Conservation (phyloP, 352 stramenopile genomes). For the Globisporangium okanoganense region DNA sequence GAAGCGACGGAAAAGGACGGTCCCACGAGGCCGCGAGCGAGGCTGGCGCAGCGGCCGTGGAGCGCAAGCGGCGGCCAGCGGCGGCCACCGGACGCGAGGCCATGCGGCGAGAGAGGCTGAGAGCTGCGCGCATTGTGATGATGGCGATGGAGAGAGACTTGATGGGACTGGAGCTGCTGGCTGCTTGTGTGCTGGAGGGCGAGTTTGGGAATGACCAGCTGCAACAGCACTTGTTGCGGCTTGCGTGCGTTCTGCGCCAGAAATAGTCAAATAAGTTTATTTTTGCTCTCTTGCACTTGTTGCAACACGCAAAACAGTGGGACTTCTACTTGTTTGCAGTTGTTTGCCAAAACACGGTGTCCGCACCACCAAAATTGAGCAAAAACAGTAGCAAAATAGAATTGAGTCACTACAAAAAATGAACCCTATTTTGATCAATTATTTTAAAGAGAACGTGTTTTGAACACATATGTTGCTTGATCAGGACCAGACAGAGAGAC, state of each 20-base stretch:
- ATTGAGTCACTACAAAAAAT: neutral
- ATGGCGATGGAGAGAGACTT: neutral
- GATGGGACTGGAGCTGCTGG: neutral
- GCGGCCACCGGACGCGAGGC: conserved; percentile 1
- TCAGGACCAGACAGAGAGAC: conserved; percentile 10
- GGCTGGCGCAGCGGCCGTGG: conserved; percentile 43
- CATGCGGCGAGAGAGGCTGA: conserved; percentile 26
- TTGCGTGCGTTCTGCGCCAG: neutral
- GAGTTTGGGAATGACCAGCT: conserved; percentile 16
- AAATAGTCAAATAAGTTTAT: neutral
- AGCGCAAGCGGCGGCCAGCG: conserved; percentile 14
- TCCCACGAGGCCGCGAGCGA: conserved; percentile 72
- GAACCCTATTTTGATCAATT: neutral
- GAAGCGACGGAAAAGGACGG: conserved; percentile 70
- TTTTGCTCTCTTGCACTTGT: conserved; percentile 1
- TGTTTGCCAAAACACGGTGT: conserved; percentile 13
- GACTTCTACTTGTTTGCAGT: neutral
- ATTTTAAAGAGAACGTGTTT: neutral
- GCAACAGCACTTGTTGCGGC: neutral
- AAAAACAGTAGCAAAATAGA: conserved; percentile 3
- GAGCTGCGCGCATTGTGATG: conserved; percentile 29
- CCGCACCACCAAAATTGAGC: conserved; percentile 24
- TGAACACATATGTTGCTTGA: neutral
- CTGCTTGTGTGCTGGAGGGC: conserved; percentile 6
- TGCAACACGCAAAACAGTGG: neutral